Evolutionary conservation across 192 early-diverging fungal species (phyloP).

Genomic region (Chytriomyces hyalinus): DNA sequence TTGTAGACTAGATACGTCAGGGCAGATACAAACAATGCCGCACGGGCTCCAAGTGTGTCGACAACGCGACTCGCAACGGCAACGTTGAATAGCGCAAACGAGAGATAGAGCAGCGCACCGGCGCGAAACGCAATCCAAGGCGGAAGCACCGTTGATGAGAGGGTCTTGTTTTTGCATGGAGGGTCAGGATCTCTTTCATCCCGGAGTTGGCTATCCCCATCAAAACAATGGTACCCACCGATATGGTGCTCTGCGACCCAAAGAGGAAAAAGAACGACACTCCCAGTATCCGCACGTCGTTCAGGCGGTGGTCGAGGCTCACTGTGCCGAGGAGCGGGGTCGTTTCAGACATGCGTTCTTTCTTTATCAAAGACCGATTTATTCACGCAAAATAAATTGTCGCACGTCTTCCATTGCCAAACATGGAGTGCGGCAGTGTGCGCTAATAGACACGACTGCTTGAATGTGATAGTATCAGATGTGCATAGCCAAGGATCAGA

Average conservation of each 20-base stretch:
- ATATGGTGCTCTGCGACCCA: conserved; percentile 6
- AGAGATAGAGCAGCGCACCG: conserved; percentile 8
- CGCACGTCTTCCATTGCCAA: too few relatives aligned
- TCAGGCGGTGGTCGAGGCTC: conserved; percentile 2
- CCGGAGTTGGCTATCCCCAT: background rate
- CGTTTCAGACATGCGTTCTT: background rate
- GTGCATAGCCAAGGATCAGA: too few relatives aligned
- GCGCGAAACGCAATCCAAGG: conserved; percentile 4
- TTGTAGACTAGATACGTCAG: conserved; percentile 17
- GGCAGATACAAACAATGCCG: conserved; percentile 9
- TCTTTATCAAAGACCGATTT: background rate
- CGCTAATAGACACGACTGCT: too few relatives aligned
- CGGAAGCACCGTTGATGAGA: conserved; percentile 23
- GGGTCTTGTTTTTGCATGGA: background rate
- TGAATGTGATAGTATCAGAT: too few relatives aligned
- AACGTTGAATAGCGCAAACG: conserved; percentile 25
- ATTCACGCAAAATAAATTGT: too few relatives aligned
- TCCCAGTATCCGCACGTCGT: conserved; percentile 25
- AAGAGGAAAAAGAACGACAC: conserved; percentile 29
- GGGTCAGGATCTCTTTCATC: too few relatives aligned
- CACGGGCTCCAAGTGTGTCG: conserved; percentile 1
- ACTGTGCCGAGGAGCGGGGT: background rate
- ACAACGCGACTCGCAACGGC: conserved; percentile 8
- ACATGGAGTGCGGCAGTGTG: too few relatives aligned
- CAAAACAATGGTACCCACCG: conserved; percentile 8